Evolutionary conservation across 768 basidiomycete species (phyloP), one percentile per base, ranked within the genome.

Genomic region (Brasilioporus rufonigricans): DNA sequence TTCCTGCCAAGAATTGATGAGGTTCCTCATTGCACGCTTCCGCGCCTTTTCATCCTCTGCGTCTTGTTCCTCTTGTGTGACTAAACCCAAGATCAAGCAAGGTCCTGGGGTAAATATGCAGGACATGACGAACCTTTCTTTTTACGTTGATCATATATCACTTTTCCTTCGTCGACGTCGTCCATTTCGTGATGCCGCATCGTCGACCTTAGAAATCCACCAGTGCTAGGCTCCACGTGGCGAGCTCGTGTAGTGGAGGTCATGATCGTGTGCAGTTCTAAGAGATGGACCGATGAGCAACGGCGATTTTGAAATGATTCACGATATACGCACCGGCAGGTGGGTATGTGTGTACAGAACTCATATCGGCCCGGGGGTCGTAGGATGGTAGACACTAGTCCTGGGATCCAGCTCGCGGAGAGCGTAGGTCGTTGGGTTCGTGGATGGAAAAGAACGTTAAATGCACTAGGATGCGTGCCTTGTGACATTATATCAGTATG

Each of bases 1-100:
- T 54, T 85, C 83, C 74, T 81, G 78, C 84, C 84, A 85, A 3
- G 80, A 80, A 60, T 77, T 76, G 18, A 82, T 74, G 4, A 84
- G 73, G 44, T 81, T 77, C 49, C 65, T 76, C 71, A 78, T 71
- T 4, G 77, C 80, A 44, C 74, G 71, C 57, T 69, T 71, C 29
- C 74, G 71, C 14, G 72, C 73, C 48, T 73, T 65, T 11, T 77
- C 79, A 52, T 85, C 83, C 32, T 63, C 67, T 16, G 69, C 60
- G 56, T 84, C 72, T 59, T 84, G 82, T 1, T 81, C 77, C 44
- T 73, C 68, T 53, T 83, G 82, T 1, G 79, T 75, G 44, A 62
- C 77, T 78, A 46, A 41, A 55, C 10, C n/a, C 44, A 41, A 24
- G 21, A 23, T 31, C 38, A 27, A 43, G 45, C 18, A 29, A 29